Evolutionary conservation across 768 basidiomycete species (phyloP), one percentile per base, ranked within the genome.

Genomic region (Suillus paluster): DNA sequence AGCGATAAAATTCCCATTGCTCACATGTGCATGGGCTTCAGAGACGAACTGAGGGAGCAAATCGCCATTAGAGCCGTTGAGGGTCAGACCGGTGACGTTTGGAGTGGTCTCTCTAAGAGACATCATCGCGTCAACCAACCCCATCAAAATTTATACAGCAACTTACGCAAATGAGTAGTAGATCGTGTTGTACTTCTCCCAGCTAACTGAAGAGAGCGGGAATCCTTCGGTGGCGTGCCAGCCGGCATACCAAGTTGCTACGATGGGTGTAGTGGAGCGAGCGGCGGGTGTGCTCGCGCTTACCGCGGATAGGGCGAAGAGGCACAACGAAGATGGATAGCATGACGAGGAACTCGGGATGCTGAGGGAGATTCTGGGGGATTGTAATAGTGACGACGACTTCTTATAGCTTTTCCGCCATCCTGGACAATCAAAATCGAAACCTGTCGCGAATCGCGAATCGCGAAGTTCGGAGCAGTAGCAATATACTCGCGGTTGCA

Each of bases 121-220:
- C 53, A 67, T 33, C 3, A 15, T 46, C 21, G 12, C 15, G 34
- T 27, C 27, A 41, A 21, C 25, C 42, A n/a, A 25, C 27, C 9
- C 15, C 48, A 19, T 49, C 25, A 19, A 30, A 30, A 10, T 30
- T 19, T 50, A 30, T 30, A 27, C 4, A 17, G 27, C 3, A 59
- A 56, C 81, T 73, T 68, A 80, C 81, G 87, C 90, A 64, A 91
- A 92, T 0, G 90, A 80, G 73, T 90, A 91, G 15, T 83, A 85
- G 46, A 90, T 59, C 17, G 84, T 80, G n/a, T 84, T 89, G 71
- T 91, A 92, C 73, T 89, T 90, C n/a, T 76, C 74, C 90, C 90
- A 92, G 63, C 78, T 83, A 63, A 92, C 72, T n/a, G 79, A 76
- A 5, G 79, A 77, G 14, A 87, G 75, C 5, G 87, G 79, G 66